Conservation (phyloP, 2,329 filamentous ascomycete genomes). For the Scedosporium apiospermum region DNA sequence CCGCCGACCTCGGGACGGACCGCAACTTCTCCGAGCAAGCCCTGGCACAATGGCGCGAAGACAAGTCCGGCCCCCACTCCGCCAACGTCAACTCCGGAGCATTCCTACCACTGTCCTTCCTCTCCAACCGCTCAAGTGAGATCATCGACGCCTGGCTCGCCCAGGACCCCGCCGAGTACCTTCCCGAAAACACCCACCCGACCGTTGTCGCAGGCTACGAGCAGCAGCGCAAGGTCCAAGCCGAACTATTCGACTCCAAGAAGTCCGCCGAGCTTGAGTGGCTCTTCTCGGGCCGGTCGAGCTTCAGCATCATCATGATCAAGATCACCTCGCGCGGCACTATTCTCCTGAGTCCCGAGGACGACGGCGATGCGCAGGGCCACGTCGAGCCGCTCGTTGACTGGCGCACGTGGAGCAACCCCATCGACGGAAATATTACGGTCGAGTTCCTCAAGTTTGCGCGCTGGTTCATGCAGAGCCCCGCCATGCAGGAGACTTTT, state of each 20-base stretch:
- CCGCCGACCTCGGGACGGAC: not conserved
- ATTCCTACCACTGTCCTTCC: constrained; percentile 13
- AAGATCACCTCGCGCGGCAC: constrained; percentile 41
- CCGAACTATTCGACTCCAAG: constrained; percentile 9
- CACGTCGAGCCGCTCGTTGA: constrained; percentile 40
- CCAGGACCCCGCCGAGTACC: constrained; percentile 16
- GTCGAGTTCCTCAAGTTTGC: constrained; percentile 27
- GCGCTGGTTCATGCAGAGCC: constrained; percentile 21
- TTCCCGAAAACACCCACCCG: constrained; percentile 9
- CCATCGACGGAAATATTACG: constrained; percentile 41
- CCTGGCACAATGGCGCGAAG: constrained; percentile 1
- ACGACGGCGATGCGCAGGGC: constrained; percentile 19
- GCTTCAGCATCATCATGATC: constrained; percentile 12
- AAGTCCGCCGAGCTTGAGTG: constrained; percentile 16
- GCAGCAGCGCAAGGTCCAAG: constrained; percentile 12
- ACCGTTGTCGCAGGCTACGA: constrained; percentile 13
- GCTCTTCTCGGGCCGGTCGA: constrained; percentile 10
- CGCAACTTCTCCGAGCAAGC: not conserved
- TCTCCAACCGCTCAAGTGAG: constrained; percentile 12
- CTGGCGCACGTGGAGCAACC: constrained; percentile 31
- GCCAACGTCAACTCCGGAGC: constrained; percentile 11
- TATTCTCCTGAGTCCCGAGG: constrained; percentile 37
- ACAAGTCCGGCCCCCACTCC: constrained; percentile 11
- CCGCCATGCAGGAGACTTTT: constrained; percentile 21
- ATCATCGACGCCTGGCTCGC: constrained; percentile 12